Conservation (phyloP, 106 monocot genomes). For the Phalaenopsis aphrodite region DNA sequence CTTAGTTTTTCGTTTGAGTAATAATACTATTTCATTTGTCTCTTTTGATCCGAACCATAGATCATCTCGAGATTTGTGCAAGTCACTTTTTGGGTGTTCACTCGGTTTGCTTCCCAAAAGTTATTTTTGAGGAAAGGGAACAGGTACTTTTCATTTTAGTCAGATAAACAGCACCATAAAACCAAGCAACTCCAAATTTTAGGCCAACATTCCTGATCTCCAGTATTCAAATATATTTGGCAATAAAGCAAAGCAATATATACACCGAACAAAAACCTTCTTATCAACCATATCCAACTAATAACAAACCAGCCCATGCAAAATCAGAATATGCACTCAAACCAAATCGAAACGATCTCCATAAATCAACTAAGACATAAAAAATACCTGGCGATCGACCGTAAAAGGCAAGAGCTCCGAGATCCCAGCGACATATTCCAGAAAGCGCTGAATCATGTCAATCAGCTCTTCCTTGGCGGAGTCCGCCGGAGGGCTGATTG, state of each 20-base stretch:
- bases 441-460: conserved; percentile 16
- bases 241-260: neutral
- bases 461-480: conserved; percentile 12
- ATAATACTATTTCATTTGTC: no score
- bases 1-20: no score
- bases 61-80: no score
- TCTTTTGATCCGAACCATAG: no score
- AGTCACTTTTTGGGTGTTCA: no score
- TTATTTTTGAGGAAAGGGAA: neutral
- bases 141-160: neutral
- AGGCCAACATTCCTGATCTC: neutral
- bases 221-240: neutral
- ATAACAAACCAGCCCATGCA: neutral
- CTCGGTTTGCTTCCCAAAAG: no score
- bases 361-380: neutral
- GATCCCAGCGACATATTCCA: conserved; percentile 11
- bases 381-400: conserved; percentile 12
- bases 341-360: neutral
- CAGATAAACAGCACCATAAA: neutral
- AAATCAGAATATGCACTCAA: neutral
- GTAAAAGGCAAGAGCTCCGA: conserved; percentile 15
- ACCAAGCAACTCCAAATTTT: neutral
- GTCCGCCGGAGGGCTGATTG: conserved; percentile 4
- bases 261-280: neutral
- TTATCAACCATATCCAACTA: neutral